Evolutionary conservation across 345 rosid species (phyloP).

Genomic region (Microthlaspi erraticum): DNA sequence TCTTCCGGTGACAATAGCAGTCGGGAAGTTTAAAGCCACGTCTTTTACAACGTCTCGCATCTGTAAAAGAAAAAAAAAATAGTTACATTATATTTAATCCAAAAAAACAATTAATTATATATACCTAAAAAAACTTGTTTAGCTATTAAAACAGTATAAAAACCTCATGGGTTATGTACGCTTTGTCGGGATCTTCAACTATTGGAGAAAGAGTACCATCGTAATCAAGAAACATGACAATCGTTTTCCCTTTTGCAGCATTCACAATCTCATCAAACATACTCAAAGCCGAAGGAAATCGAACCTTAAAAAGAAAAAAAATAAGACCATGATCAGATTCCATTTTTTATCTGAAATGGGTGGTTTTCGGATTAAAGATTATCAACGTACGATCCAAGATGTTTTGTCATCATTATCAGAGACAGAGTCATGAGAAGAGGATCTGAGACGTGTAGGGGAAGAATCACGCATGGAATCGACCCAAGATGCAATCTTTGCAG

Average conservation of each 20-base stretch:
- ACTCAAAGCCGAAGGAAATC: constrained; percentile 82
- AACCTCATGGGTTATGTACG: constrained; percentile 87
- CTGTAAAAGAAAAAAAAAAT: constrained; percentile 40
- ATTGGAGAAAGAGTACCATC: constrained; percentile 97
- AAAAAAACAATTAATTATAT: not conserved
- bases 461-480: constrained; percentile 89
- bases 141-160: constrained; percentile 6
- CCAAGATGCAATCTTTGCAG: constrained; percentile 58
- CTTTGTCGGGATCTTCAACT: constrained; percentile 94
- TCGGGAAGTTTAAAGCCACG: constrained; percentile 74
- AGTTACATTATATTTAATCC: not conserved
- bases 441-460: constrained; percentile 75
- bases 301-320: constrained; percentile 47
- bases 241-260: constrained; percentile 72
- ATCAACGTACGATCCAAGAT: constrained; percentile 71
- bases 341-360: not conserved
- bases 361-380: not conserved
- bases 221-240: constrained; percentile 95
- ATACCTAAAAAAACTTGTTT: not conserved
- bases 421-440: constrained; percentile 48
- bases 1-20: constrained; percentile 95
- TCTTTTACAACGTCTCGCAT: constrained; percentile 83
- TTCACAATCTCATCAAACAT: constrained; percentile 71
- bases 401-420: constrained; percentile 47
- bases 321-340: constrained; percentile 12